Conservation (phyloP, 2,329 filamentous ascomycete species). For the Zymoseptoria crescenta region DNA sequence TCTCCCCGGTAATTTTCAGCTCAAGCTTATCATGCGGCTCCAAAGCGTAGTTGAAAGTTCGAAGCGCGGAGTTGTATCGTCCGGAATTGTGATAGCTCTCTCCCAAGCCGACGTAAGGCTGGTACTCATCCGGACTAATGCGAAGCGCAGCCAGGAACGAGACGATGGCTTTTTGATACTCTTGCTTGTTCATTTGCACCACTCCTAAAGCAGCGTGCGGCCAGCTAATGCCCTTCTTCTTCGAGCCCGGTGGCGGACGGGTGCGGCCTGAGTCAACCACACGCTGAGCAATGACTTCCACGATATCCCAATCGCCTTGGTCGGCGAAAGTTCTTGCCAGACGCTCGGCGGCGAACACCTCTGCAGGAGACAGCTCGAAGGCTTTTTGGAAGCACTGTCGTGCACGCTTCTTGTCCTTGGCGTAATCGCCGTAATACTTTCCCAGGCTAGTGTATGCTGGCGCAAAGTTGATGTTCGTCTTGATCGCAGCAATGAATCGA, state of each 20-base stretch:
- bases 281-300: conserved; percentile 83
- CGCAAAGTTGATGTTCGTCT: conserved; percentile 79
- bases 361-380: conserved; percentile 80
- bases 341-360: conserved; percentile 79
- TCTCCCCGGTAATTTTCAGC: conserved; percentile 55
- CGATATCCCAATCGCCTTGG: conserved; percentile 89
- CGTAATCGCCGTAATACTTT: conserved; percentile 85
- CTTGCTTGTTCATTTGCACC: conserved; percentile 88
- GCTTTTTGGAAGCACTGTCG: conserved; percentile 95
- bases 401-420: conserved; percentile 75
- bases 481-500: conserved; percentile 74
- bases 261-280: conserved; percentile 94
- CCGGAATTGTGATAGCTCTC: conserved; percentile 95
- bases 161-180: conserved; percentile 79
- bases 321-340: conserved; percentile 81
- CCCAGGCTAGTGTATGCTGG: conserved; percentile 88
- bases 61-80: conserved; percentile 85
- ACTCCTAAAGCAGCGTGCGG: conserved; percentile 89
- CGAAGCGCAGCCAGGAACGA: conserved; percentile 86
- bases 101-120: conserved; percentile 93
- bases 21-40: conserved; percentile 57
- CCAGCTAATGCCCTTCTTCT: conserved; percentile 90
- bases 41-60: conserved; percentile 81
- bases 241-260: conserved; percentile 81
- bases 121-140: conserved; percentile 77